Evolutionary conservation across 805 yeast genomes (phyloP), one percentile per base, ranked within the genome.

Genomic region (Danielia oregonensis): DNA sequence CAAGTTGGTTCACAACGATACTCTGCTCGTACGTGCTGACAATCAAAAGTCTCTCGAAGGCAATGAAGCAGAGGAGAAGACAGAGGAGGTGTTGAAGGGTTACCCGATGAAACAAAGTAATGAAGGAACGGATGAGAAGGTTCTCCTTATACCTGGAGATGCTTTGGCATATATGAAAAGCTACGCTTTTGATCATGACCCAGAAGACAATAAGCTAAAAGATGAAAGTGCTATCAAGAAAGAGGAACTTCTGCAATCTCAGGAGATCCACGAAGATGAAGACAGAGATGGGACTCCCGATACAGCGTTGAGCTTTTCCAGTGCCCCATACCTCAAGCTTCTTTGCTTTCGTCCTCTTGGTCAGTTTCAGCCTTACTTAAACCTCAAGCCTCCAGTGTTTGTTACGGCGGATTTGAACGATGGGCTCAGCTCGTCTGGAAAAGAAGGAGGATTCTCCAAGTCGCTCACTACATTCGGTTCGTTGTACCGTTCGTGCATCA

Each of bases 401-500:
- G 57, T 91, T 0, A 76, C 81, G 6, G 88, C 95, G 0, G 80
- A 82, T 49, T 54, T 63, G 24, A 77, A 72, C 22, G 54, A 66
- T 38, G 70, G 70, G 2, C 34, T 55, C 17, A 53, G 44, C 15
- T 36, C 55, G 4, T 28, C 51, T 9, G 32, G 48, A 4, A 36
- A 46, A 5, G 49, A 40, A 15, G 76, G 73, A 1, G 69, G 70
- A 0, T 74, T 64, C 39, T 58, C 69, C 17, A 85, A 89, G 17
- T 84, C 96, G 1, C 63, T 70, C 17, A 61, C 75, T 19, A 81
- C 91, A 0, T 74, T 88, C 48, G 67, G 85, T 1, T 72, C 88
- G 0, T 57, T 91, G 9, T 85, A 77, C 51, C 78, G 76, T 37
- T 70, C 79, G 3, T 59, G 93, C 58, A 52, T 61, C 4, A 67